Percentiles rank a stretch among this genome's conserved stretches.
phyloP scores from a whole-genome alignment of 2,329 filamentous ascomycete species.

The Aulographum hederae region DNA sequence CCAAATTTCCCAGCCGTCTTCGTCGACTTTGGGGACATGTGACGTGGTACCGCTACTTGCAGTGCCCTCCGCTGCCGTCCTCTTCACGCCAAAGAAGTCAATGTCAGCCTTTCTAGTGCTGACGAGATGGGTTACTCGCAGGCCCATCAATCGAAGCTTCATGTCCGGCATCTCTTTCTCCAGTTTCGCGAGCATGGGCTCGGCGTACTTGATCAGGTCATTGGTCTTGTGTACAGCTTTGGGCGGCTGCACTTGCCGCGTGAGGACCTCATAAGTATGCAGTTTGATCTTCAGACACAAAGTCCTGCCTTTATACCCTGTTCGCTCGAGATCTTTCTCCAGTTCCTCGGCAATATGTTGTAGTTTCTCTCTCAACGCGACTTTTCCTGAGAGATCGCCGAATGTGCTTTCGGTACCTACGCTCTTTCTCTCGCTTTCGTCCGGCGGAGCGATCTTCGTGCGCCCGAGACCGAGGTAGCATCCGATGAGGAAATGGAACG shows the following conservation, averaged over 20 bases:
- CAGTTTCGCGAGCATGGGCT: conserved; percentile 71
- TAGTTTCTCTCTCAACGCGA: conserved; percentile 57
- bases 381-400: conserved; percentile 52
- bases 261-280: conserved; percentile 83
- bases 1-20: conserved; percentile 46
- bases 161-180: conserved; percentile 68
- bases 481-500: conserved; percentile 67
- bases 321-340: conserved; percentile 64
- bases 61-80: conserved; percentile 3
- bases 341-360: conserved; percentile 68
- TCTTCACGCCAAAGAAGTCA: conserved; percentile 54
- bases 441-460: conserved; percentile 68
- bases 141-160: conserved; percentile 68
- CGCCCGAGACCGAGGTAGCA: conserved; percentile 75
- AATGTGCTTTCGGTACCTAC: conserved; percentile 92
- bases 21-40: conserved; percentile 14
- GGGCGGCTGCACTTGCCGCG: conserved; percentile 58
- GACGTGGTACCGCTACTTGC: conserved; percentile 4
- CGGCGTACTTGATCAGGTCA: conserved; percentile 63
- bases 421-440: conserved; percentile 81
- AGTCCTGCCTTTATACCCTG: conserved; percentile 77
- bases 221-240: conserved; percentile 55
- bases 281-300: conserved; percentile 84
- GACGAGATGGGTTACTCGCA: conserved; percentile 73
- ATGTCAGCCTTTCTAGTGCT: conserved; percentile 68